Conservation (phyloP, 306 rosid genomes). For the Trifolium dubium region DNA sequence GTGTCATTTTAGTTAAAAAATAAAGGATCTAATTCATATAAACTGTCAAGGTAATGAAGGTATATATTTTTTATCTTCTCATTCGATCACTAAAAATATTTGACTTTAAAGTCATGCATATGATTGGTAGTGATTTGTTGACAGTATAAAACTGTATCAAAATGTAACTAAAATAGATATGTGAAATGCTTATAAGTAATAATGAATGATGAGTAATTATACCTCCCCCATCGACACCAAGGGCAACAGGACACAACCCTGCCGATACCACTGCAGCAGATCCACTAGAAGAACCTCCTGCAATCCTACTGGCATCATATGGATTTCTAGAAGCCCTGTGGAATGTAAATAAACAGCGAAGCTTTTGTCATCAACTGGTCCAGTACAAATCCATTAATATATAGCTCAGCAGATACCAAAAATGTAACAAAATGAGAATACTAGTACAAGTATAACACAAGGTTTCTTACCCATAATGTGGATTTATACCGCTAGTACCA, state of each 20-base stretch:
- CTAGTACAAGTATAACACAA: background rate
- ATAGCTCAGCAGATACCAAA: conserved; percentile 13
- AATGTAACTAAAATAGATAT: background rate
- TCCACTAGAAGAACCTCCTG: conserved; percentile 97
- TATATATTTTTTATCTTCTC: no score
- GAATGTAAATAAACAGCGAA: conserved; percentile 9
- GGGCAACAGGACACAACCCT: conserved; percentile 88
- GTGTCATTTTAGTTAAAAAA: background rate
- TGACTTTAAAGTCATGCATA: no score
- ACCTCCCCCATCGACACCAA: conserved; percentile 99
- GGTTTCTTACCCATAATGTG: conserved; percentile 82
- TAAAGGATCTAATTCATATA: no score
- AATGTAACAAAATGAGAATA: conserved; percentile 24
- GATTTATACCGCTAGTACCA: conserved; percentile 94
- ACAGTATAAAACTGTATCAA: background rate
- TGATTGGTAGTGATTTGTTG: background rate
- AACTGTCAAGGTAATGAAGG: no score
- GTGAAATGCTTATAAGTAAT: background rate
- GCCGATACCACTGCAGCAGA: conserved; percentile 95
- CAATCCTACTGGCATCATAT: conserved; percentile 56
- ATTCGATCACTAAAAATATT: no score
- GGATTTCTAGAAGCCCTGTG: conserved; percentile 85
- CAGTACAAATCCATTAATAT: background rate
- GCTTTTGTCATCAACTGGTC: background rate
- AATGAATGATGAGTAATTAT: conserved; percentile 8